Base-by-base conservation (phyloP, 768 basidiomycete species). In the Dacryopinax primogenitus region DNA sequence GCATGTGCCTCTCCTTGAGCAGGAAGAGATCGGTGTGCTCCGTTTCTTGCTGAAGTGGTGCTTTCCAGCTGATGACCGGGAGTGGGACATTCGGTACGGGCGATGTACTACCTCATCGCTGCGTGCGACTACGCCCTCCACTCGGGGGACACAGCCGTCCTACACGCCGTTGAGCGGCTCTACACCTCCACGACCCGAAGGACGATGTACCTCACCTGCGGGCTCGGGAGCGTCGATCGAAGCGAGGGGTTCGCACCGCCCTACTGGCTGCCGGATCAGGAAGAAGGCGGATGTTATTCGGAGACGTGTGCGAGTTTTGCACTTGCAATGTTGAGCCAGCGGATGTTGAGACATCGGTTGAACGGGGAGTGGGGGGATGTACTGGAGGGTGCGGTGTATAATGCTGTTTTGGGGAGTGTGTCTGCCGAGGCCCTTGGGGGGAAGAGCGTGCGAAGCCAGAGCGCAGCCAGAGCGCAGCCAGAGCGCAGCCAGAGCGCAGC, bases 291-390 rank as follows among this genome's bases (percentile, higher is more conserved):
- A 23, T 47, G 45, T 23, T 71, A 71, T 36, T 36, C 66, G n/a
- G 70, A 71, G 63, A 71, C 70, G 12, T 71, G 70, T 35, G 70
- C 70, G 16, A 37, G 67, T 16, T 66, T 71, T n/a, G 67, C 62
- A 28, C 65, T 71, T 3, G 66, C 70, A 3, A 62, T 71, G 58
- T 70, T 71, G 39, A 67, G 67, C 15, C 66, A 68, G 35, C 69
- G 70, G 70, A 65, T 68, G 16, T 35, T 68, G n/a, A 45, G 68
- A 15, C 41, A 64, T 30, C 67, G 67, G 12, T 62, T 35, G 33
- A 58, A 41, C 15, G 41, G 41, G 35, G 63, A 67, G 34, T 68
- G 65, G 33, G 69, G 63, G 16, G 65, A 69, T 39, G 67, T 69
- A 18, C 62, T 71, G 12, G 70, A 71, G 62, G 37, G 39, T 7